Conservation (phyloP, 139 green algal genomes). For the Zygnema cylindricum region DNA sequence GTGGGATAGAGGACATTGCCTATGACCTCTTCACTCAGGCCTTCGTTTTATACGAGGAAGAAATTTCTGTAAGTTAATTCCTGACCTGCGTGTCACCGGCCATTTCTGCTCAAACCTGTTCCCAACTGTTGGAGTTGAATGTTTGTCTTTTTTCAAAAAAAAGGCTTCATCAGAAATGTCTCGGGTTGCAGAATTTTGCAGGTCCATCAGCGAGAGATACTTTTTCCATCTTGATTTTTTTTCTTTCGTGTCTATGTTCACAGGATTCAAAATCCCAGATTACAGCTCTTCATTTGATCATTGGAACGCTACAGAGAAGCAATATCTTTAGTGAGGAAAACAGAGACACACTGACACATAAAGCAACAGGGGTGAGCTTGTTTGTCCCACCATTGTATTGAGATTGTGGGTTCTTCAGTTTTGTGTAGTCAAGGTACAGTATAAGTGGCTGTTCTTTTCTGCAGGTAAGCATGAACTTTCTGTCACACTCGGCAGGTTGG, state of each 20-base stretch:
- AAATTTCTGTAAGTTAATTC: slow-evolving; percentile 67
- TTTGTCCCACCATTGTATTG: no score
- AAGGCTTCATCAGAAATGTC: background rate
- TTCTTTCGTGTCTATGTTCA: no score
- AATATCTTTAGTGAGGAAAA: slow-evolving; percentile 82
- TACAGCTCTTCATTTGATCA: slow-evolving; percentile 80
- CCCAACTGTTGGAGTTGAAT: no score
- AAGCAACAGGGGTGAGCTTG: slow-evolving; percentile 67
- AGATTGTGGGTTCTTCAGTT: no score
- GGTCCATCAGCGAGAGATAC: background rate
- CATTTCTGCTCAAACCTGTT: background rate
- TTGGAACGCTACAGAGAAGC: slow-evolving; percentile 79
- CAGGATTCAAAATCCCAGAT: slow-evolving; percentile 78
- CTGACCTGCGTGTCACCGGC: background rate
- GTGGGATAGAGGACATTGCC: slow-evolving; percentile 77
- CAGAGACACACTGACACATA: slow-evolving; percentile 81
- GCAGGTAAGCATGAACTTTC: background rate
- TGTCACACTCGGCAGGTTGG: background rate
- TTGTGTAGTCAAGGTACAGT: no score
- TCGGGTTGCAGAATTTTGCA: slow-evolving; percentile 1
- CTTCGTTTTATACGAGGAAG: slow-evolving; percentile 91
- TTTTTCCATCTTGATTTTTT: no score
- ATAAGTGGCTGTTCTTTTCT: no score
- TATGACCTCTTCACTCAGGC: slow-evolving; percentile 92
- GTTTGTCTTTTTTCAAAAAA: no score